Percentiles rank a stretch among this genome's conserved stretches.
These are phyloP conservation scores for Fragaria nilgerrensis DNA, from an alignment of 306 rosid genomes.

Conservation along the genomic window DNA sequence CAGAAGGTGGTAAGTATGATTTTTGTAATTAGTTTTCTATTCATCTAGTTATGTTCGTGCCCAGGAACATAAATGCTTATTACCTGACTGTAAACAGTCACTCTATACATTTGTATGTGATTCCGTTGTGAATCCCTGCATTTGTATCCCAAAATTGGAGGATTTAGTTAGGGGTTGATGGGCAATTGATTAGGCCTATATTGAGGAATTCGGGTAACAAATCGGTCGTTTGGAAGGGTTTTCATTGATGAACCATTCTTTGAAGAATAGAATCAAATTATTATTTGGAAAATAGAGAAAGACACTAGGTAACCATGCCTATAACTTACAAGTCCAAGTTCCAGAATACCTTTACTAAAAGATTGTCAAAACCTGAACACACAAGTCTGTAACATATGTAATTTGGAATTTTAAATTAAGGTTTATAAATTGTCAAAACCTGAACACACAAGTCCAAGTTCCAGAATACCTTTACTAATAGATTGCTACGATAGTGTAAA, in stretches of 20 bases:
- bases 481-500: not conserved
- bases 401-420: not conserved
- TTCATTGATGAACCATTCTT: not conserved
- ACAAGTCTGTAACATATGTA: not conserved
- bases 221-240: not conserved
- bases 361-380: too few species aligned
- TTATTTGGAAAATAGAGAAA: not conserved
- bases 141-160: not conserved
- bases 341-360: too few species aligned
- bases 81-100: not conserved
- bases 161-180: not conserved
- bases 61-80: not conserved
- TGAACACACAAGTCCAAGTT: not conserved
- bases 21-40: not conserved
- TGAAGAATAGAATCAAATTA: not conserved
- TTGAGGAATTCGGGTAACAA: not conserved
- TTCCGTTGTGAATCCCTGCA: not conserved
- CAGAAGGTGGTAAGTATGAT: conserved; percentile 80
- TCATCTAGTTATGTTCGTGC: not conserved
- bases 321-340: too few species aligned
- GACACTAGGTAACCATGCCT: not conserved
- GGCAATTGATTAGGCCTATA: not conserved
- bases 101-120: not conserved
- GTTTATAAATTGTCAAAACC: not conserved
- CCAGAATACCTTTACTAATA: not conserved